phyloP scores from a whole-genome alignment of 1,284 basidiomycete species.

The Trichosporon faecale region DNA sequence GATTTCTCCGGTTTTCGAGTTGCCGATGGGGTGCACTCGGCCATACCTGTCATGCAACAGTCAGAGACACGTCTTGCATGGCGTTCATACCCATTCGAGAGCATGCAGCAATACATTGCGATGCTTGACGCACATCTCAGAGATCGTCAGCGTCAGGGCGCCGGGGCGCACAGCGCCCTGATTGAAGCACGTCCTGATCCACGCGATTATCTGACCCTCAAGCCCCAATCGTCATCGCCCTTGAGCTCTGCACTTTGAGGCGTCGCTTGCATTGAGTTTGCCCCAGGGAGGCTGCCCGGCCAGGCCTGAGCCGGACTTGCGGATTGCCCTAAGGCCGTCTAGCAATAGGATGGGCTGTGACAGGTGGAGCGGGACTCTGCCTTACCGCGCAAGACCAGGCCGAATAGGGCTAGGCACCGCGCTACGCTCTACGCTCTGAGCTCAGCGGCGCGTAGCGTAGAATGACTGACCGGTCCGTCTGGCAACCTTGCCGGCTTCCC shows the following conservation, averaged over 20 bases:
- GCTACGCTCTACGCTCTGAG: neutral
- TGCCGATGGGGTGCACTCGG: neutral
- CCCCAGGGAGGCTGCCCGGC: neutral
- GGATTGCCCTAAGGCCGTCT: neutral
- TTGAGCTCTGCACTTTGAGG: neutral
- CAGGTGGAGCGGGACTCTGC: neutral
- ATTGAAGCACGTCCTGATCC: neutral
- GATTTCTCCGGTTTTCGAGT: neutral
- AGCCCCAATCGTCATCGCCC: neutral
- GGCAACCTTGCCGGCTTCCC: neutral
- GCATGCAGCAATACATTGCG: too few species aligned
- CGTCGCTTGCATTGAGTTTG: neutral
- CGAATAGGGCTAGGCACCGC: neutral
- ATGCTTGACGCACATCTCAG: neutral
- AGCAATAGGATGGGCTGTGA: neutral
- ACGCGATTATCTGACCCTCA: neutral
- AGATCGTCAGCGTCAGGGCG: neutral
- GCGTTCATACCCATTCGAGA: too few species aligned
- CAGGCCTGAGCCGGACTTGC: neutral
- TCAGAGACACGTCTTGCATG: neutral
- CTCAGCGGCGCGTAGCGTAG: too few species aligned
- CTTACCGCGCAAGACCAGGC: neutral
- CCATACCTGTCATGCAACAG: too few species aligned
- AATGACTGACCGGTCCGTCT: neutral
- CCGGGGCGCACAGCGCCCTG: neutral